Evolutionary conservation across 2,329 filamentous ascomycete genomes (phyloP).

Genomic region (Exophiala dermatitidis): DNA sequence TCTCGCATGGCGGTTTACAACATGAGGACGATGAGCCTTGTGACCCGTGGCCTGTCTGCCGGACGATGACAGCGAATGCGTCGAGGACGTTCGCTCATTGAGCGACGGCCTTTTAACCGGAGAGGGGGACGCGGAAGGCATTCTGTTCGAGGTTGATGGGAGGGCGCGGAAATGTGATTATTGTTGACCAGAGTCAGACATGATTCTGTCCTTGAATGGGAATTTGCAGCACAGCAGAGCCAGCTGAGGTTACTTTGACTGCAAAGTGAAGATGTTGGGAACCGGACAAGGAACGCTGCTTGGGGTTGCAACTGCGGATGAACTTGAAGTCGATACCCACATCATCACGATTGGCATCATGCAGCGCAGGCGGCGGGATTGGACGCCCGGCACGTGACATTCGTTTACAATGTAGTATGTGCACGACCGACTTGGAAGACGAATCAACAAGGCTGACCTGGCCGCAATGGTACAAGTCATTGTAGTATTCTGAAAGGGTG

Average conservation of each 20-base stretch:
- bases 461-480: no score
- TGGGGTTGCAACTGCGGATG: no score
- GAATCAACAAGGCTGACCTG: no score
- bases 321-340: no score
- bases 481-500: no score
- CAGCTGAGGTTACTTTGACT: not conserved
- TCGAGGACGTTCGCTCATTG: slow-evolving; percentile 22
- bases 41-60: slow-evolving; percentile 26
- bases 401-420: no score
- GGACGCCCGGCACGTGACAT: no score
- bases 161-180: slow-evolving; percentile 3
- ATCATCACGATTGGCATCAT: no score
- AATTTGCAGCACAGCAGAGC: not conserved
- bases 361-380: no score
- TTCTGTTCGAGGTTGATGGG: slow-evolving; percentile 12
- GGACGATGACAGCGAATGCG: slow-evolving; percentile 25
- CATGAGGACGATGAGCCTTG: slow-evolving; percentile 37
- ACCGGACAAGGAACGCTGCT: no score
- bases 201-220: not conserved
- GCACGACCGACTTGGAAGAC: no score
- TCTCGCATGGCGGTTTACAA: slow-evolving; percentile 37
- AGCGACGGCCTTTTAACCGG: slow-evolving; percentile 26
- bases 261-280: no score
- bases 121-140: slow-evolving; percentile 27
- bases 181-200: not conserved